Percentiles rank a stretch among this genome's conserved stretches.
phyloP scores from a whole-genome alignment of 805 yeast species.

The Yarrowia alimentaria region DNA sequence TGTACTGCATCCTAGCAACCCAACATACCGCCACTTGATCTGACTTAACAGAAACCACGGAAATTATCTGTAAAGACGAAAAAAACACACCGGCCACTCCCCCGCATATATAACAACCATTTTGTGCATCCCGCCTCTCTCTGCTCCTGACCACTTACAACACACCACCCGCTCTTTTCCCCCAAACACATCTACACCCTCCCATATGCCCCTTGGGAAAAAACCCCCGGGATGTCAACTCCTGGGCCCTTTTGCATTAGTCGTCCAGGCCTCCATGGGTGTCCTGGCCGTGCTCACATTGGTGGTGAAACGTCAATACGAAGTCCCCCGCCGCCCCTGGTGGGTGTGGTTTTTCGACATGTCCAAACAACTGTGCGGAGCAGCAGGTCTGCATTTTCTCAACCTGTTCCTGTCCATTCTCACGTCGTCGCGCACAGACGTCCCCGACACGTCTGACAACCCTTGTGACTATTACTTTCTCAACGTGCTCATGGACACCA shows the following conservation, averaged over 20 bases:
- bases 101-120: no score
- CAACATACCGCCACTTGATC: constrained; percentile 19
- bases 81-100: no score
- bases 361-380: constrained; percentile 83
- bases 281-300: constrained; percentile 69
- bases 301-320: constrained; percentile 72
- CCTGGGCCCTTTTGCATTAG: constrained; percentile 80
- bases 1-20: constrained; percentile 19
- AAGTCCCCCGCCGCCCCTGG: constrained; percentile 85
- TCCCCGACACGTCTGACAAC: constrained; percentile 48
- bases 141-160: no score
- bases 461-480: constrained; percentile 96
- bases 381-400: constrained; percentile 76
- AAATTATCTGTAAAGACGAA: no score
- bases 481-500: constrained; percentile 84
- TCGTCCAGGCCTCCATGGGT: constrained; percentile 77
- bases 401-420: constrained; percentile 71
- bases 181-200: not conserved
- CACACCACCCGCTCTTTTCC: not conserved
- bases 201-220: not conserved
- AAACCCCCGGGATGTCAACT: constrained; percentile 49
- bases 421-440: constrained; percentile 37
- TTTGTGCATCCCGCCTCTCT: no score
- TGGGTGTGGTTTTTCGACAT: constrained; percentile 87
- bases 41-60: not conserved